Evolutionary conservation across 2,329 filamentous ascomycete genomes (phyloP), one percentile per base, ranked within the genome.

Genomic region (Fusarium gaditjirri): DNA sequence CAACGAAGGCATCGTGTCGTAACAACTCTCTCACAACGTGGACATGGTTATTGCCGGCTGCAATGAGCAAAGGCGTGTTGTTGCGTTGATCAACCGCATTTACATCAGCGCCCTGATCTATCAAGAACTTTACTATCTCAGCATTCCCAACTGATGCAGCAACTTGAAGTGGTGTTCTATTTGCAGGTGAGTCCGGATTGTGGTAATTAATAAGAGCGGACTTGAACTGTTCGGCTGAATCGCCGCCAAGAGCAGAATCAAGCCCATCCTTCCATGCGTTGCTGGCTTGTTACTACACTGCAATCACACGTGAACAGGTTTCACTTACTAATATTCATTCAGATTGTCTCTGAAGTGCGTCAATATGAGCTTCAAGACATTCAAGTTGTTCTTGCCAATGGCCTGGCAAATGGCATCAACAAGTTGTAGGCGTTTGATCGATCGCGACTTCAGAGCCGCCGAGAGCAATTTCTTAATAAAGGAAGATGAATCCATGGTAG

Each of bases 171-270:
- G 56, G 35, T 6, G 17, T 52, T 10, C 19, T 25, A 4, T 8
- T 12, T 4, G 19, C 6, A 6, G 10, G 6, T 1, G 6, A 10
- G 6, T 12, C 10, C 2, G 21, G 14, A 9, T 39, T 13, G 5
- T 17, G 27, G 4, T 27, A 5, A n/a, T 42, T 52, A 17, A 59
- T 10, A 2, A 59, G 19, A 13, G 12, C 13, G 5, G 27, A 27
- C 13, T 16, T 25, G 14, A 50, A 10, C 2, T 21, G 11, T 12
- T 50, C 16, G 1, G 8, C 19, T 1, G 56, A n/a, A 27, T 33
- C 8, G 3, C 14, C 5, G 10, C 3, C 12, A 25, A 27, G 16
- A 2, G 5, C 27, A n/a, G 27, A 10, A 29, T 29, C 4, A 6
- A 46, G 17, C 1, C 4, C 4, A 5, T 19, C 43, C 8, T 46